Conservation (phyloP, 1,284 basidiomycete species). For the Ganoderma lingzhi region DNA sequence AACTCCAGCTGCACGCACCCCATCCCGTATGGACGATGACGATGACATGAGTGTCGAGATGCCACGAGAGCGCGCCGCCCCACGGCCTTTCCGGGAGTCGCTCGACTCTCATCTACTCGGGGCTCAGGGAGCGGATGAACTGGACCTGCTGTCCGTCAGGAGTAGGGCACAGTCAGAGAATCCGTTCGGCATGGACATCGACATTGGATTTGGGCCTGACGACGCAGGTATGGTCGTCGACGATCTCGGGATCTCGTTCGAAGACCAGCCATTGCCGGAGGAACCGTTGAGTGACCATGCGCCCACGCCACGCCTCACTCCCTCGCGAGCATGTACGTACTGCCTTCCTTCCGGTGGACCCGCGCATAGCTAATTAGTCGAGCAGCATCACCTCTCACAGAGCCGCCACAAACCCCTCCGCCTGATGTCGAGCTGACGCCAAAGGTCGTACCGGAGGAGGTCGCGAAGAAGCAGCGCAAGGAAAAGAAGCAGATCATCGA, state of each 20-base stretch:
- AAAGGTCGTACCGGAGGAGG: constrained; percentile 50
- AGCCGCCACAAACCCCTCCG: constrained; percentile 75
- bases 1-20: constrained; percentile 40
- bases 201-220: constrained; percentile 64
- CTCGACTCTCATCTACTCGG: constrained; percentile 67
- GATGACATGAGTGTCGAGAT: constrained; percentile 75
- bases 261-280: constrained; percentile 45
- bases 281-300: constrained; percentile 40
- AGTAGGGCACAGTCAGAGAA: constrained; percentile 72
- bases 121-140: constrained; percentile 53
- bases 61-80: constrained; percentile 72
- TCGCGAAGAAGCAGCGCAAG: constrained; percentile 52
- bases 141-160: constrained; percentile 68
- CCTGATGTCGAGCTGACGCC: constrained; percentile 59
- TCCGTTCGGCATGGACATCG: constrained; percentile 66
- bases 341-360: not conserved
- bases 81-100: constrained; percentile 58
- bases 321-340: constrained; percentile 74
- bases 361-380: constrained; percentile 13
- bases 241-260: constrained; percentile 79
- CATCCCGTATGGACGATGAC: constrained; percentile 37
- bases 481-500: constrained; percentile 87
- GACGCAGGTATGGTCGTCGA: constrained; percentile 67
- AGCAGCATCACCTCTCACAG: constrained; percentile 77
- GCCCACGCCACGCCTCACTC: constrained; percentile 58